Base-by-base conservation (phyloP, 1,139 yeast species). In the Saccharomycopsis hybrid region DNA sequence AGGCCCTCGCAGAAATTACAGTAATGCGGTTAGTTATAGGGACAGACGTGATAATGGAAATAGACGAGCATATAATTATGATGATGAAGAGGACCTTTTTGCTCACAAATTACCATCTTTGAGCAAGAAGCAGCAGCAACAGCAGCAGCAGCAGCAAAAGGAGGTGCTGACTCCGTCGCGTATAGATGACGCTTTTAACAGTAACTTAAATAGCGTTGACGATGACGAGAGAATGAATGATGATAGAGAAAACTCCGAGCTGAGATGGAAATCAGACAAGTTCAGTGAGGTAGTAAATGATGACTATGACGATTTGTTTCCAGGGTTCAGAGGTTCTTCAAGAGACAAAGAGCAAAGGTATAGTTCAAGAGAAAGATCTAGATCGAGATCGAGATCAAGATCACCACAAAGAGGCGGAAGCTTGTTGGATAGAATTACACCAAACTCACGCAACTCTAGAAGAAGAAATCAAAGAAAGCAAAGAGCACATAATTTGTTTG, bases 231-330 rank as follows among this genome's bases (percentile, higher is more conserved):
- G 29, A 9, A 39, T 8, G 5, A 25, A 32, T 18, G 29, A 33
- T 27, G 40, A 46, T 5, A 35, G 11, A 35, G 35, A 4, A 3
- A 18, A 42, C 8, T 5, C 5, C 28, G 36, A 38, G 25, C 40
- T 38, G 4, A 47, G 47, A 36, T 51, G 57, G 58, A 36, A 25
- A 29, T 52, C 48, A 18, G 56, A 51, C 30, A 49, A 51, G 41
- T 47, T 35, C 36, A 18, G 31, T 40, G 41, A 43, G 11, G 8
- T 5, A n/a, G n/a, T n/a, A 8, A 25, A 41, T 37, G 32, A 36
- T 11, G 60, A 57, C 30, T 60, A 58, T 39, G 63, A 62, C 43
- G 66, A 63, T 42, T 57, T 63, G 48, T 62, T 63, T 47, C 66
- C 66, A 1, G 25, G 33, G 13, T 46, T 46, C 35, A 25, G 42